These are phyloP conservation scores for Jaenimonas drosophilae DNA, from an alignment of 208 protist genomes.

Conservation along the genomic window DNA sequence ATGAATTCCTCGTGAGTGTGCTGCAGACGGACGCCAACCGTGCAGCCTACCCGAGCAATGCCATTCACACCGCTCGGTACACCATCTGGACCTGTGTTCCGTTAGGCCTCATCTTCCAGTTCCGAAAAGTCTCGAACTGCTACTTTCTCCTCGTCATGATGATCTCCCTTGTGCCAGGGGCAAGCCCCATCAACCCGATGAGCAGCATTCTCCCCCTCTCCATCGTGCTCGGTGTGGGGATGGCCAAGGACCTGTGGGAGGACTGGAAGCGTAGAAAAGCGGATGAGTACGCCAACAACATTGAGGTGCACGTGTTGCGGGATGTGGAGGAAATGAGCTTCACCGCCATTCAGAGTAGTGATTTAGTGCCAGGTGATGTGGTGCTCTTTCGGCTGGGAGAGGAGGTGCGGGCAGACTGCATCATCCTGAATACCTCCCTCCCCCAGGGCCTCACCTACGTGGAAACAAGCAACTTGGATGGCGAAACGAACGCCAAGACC, in stretches of 20 bases:
- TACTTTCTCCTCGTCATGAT: constrained; percentile 92
- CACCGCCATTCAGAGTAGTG: constrained; percentile 28
- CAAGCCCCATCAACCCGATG: constrained; percentile 82
- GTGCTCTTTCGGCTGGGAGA: constrained; percentile 53
- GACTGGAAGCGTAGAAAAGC: constrained; percentile 57
- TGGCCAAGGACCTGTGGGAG: constrained; percentile 85
- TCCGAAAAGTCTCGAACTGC: constrained; percentile 84
- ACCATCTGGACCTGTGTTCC: constrained; percentile 54
- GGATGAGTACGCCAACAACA: constrained; percentile 50
- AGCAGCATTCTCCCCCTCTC: constrained; percentile 76
- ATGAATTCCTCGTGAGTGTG: too few species aligned
- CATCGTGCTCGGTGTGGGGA: constrained; percentile 78
- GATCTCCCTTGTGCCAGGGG: constrained; percentile 75
- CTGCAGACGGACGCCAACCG: constrained; percentile 40
- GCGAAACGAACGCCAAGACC: constrained; percentile 88
- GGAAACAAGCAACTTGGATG: constrained; percentile 88
- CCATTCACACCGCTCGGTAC: constrained; percentile 65
- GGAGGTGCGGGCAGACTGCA: constrained; percentile 71
- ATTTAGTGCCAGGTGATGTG: constrained; percentile 79
- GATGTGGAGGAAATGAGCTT: constrained; percentile 16
- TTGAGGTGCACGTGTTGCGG: constrained; percentile 30
- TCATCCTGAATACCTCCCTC: constrained; percentile 67
- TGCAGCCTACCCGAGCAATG: constrained; percentile 41
- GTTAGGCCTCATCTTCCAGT: constrained; percentile 71
- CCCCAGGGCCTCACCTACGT: constrained; percentile 82